Percentiles rank a stretch among this genome's conserved stretches.
Conservation (phyloP, 2,329 filamentous ascomycete genomes). For the Phialocephala sp. region DNA sequence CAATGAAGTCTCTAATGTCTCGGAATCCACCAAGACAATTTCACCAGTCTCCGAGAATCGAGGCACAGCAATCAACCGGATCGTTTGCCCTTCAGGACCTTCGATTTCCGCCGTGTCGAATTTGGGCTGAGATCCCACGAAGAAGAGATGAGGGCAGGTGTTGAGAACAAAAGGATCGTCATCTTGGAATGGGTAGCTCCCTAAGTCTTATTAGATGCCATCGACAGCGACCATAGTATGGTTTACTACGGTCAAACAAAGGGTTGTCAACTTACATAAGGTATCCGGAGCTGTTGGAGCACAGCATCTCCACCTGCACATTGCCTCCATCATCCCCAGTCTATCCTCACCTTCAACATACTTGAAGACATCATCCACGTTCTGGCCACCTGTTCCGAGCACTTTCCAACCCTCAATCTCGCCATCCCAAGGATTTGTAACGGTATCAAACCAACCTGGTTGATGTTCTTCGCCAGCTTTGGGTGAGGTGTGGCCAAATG, state of each 20-base stretch:
- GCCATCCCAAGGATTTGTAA: constrained; percentile 93
- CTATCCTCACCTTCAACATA: constrained; percentile 82
- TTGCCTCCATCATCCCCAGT: constrained; percentile 89
- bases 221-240: background rate
- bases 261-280: constrained; percentile 67
- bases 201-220: constrained; percentile 50
- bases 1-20: constrained; percentile 69
- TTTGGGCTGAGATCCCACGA: constrained; percentile 82
- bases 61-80: constrained; percentile 83
- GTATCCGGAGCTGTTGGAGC: constrained; percentile 97
- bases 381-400: constrained; percentile 87
- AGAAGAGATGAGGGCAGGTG: constrained; percentile 87
- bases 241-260: background rate
- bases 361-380: constrained; percentile 90
- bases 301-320: constrained; percentile 88
- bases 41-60: constrained; percentile 80
- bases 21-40: constrained; percentile 81
- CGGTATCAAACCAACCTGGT: constrained; percentile 80
- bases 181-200: constrained; percentile 96
- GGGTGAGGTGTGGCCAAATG: constrained; percentile 60
- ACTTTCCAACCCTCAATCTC: constrained; percentile 90
- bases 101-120: constrained; percentile 76
- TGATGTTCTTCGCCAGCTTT: constrained; percentile 47
- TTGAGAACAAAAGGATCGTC: constrained; percentile 89
- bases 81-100: constrained; percentile 69